These are phyloP conservation scores for Scedosporium boydii DNA, from an alignment of 2,329 filamentous ascomycete species.

Conservation along the genomic window DNA sequence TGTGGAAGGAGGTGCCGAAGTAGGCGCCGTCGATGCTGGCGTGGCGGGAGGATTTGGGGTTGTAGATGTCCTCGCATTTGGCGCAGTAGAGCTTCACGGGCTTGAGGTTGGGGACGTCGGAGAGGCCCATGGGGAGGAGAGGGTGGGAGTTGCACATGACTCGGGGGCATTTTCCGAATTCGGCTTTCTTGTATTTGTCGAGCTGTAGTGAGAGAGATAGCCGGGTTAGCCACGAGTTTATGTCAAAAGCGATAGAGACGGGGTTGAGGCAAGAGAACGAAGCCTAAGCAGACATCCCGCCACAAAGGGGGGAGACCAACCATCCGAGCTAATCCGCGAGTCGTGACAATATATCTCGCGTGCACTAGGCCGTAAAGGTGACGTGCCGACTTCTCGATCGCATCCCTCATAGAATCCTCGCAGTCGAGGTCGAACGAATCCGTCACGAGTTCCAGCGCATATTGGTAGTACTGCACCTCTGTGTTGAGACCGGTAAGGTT, in stretches of 20 bases:
- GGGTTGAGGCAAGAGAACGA: not conserved
- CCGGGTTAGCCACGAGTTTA: not conserved
- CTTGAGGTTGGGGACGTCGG: slow-evolving; percentile 78
- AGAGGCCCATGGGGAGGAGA: slow-evolving; percentile 87
- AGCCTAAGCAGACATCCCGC: no score
- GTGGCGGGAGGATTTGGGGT: slow-evolving; percentile 94
- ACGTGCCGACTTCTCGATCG: slow-evolving; percentile 92
- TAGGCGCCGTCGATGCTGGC: slow-evolving; percentile 94
- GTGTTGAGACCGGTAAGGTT: slow-evolving; percentile 95
- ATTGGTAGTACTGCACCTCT: slow-evolving; percentile 98
- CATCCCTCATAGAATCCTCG: slow-evolving; percentile 95
- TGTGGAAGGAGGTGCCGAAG: slow-evolving; percentile 97
- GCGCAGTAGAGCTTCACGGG: slow-evolving; percentile 96
- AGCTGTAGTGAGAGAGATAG: slow-evolving; percentile 44
- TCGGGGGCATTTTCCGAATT: slow-evolving; percentile 96
- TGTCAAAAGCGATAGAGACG: not conserved
- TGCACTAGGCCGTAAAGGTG: slow-evolving; percentile 95
- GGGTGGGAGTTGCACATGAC: slow-evolving; percentile 92
- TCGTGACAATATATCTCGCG: slow-evolving; percentile 93
- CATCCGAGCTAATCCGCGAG: slow-evolving; percentile 90
- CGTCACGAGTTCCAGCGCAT: slow-evolving; percentile 92
- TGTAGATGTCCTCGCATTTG: slow-evolving; percentile 97
- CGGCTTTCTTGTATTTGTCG: slow-evolving; percentile 96
- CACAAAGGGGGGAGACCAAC: slow-evolving; percentile 38
- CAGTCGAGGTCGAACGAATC: slow-evolving; percentile 98